Base-by-base conservation (phyloP, 257 asterid genomes). In the Paraleonurus japonicus region DNA sequence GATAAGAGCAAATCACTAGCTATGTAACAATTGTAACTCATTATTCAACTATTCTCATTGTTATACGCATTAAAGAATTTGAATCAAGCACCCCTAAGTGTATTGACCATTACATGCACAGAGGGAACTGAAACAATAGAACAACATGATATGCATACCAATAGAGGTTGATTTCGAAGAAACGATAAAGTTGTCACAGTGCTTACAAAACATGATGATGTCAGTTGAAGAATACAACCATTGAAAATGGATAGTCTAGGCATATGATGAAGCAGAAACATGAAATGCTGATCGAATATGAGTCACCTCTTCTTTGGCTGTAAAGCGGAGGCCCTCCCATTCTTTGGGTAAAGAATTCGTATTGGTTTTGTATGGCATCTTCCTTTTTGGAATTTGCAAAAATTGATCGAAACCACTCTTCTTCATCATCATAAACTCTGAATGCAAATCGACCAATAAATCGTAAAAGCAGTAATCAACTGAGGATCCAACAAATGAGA, bases 291-390 rank as follows among this genome's bases (percentile, higher is more conserved):
- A 55, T 60, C 27, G 24, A 60, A 71, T 15, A 24, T 62, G 19
- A 7, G 75, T 53, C 53, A 89, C 97, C 99, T 91, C 84, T 91
- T 80, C 99, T 85, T 83, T 89, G 93, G 71, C 85, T 84, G 78
- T 65, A 94, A 19, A 94, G 80, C 45, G 96, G 86, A 74, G 99
- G 99, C 67, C 99, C 99, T 68, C 99, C 99, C 99, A 94, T 91
- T 76, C 99, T 82, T 57, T 94, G 99, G 65, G 79, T 81, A 67
- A 94, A 89, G 89, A 91, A 94, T 80, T 91, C 99, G 9, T 94
- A 94, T 71, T 94, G 99, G 80, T 94, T 94, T 76, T 85, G 96
- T 85, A 94, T 89, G 61, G 99, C 99, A 64, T 89, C 99, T 79
- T 94, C 99, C 85, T 85, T 94, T 57, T 76, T 84, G 33, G 98